Conservation (phyloP, 2,329 filamentous ascomycete genomes). For the Helotiales sp. region DNA sequence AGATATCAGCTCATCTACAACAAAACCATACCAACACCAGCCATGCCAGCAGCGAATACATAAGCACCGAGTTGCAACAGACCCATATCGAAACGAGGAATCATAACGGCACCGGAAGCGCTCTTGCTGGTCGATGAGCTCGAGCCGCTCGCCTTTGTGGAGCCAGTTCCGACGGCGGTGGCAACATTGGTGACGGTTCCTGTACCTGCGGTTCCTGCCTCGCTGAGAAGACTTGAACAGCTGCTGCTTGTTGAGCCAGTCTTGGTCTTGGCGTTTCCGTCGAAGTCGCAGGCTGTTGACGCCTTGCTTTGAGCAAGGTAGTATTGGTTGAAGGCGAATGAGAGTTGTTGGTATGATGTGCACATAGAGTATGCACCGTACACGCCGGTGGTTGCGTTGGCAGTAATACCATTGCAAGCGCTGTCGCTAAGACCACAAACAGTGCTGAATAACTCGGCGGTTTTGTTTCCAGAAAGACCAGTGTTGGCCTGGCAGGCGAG, state of each 20-base stretch:
- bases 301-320: constrained; percentile 57
- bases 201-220: constrained; percentile 62
- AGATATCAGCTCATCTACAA: too few species aligned
- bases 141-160: constrained; percentile 29
- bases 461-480: constrained; percentile 56
- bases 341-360: constrained; percentile 66
- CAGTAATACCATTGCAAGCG: constrained; percentile 67
- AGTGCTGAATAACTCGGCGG: constrained; percentile 69
- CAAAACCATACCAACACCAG: constrained; percentile 54
- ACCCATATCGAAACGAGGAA: constrained; percentile 46
- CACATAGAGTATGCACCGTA: constrained; percentile 84
- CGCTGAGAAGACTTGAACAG: constrained; percentile 60
- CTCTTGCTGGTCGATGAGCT: constrained; percentile 26
- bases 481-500: constrained; percentile 69
- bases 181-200: constrained; percentile 52
- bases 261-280: constrained; percentile 61
- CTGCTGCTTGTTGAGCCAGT: constrained; percentile 45
- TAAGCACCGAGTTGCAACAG: constrained; percentile 50
- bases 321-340: constrained; percentile 73
- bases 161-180: constrained; percentile 43
- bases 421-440: constrained; percentile 62
- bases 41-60: constrained; percentile 47
- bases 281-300: constrained; percentile 67
- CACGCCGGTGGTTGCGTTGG: constrained; percentile 64
- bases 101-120: constrained; percentile 43